A percentile compares a stretch with the other conserved stretches of the same genome.
Evolutionary conservation across 495 filamentous ascomycete species (phyloP).

Genomic region (Neurospora sp.): DNA sequence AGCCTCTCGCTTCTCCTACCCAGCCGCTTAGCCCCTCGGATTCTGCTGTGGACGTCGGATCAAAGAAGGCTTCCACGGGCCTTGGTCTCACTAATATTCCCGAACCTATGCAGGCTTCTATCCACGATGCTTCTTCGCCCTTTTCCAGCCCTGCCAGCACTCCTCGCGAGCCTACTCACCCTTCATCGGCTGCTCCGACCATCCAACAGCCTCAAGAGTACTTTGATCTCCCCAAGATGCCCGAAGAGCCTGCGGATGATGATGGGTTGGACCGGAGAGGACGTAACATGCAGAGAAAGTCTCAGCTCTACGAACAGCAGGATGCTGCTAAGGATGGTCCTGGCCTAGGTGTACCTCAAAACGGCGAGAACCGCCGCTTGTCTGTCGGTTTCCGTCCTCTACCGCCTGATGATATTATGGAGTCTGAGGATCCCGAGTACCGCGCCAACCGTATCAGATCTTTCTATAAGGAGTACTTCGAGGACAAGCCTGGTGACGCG

Average conservation of each 20-base stretch:
- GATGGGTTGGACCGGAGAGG: slow-evolving; percentile 16
- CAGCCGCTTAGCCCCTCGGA: slow-evolving; percentile 15
- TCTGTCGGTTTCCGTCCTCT: slow-evolving; percentile 90
- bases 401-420: slow-evolving; percentile 59
- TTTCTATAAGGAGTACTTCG: slow-evolving; percentile 99
- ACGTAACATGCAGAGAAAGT: slow-evolving; percentile 24
- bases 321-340: slow-evolving; percentile 21
- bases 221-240: slow-evolving; percentile 13
- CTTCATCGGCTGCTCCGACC: slow-evolving; percentile 1
- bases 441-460: slow-evolving; percentile 93
- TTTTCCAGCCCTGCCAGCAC: slow-evolving; percentile 5
- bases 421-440: slow-evolving; percentile 82
- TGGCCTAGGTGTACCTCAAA: slow-evolving; percentile 44
- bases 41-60: slow-evolving; percentile 15
- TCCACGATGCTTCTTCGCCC: slow-evolving; percentile 12
- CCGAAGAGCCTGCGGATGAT: slow-evolving; percentile 4
- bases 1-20: slow-evolving; percentile 12
- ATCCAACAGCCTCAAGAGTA: slow-evolving; percentile 21
- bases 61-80: slow-evolving; percentile 7
- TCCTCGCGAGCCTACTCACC: slow-evolving; percentile 2
- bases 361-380: slow-evolving; percentile 55
- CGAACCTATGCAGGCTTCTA: slow-evolving; percentile 11
- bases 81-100: slow-evolving; percentile 10
- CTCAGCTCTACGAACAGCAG: slow-evolving; percentile 24
- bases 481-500: slow-evolving; percentile 48